Evolutionary conservation across 257 asterid species (phyloP), one percentile per base, ranked within the genome.

Genomic region (Plantago major): DNA sequence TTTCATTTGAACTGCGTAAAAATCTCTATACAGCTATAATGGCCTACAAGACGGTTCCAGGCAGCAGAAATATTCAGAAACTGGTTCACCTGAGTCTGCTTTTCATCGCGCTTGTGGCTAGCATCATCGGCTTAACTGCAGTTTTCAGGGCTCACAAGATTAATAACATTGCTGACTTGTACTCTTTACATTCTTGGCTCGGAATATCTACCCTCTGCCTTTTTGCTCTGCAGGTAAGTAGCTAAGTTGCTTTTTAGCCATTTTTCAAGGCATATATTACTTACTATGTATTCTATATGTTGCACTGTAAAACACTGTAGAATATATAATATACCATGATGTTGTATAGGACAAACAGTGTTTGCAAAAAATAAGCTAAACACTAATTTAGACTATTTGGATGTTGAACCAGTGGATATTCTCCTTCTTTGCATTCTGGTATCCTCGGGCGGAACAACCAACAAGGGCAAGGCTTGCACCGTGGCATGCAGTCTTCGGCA

Each of bases 111-210:
- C 80, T 86, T 38, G 40, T 60, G 5, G 62, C 71, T 38, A 86
- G 78, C 7, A 71, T 77, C 8, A 12, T 86, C 15, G 95, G 91
- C 13, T 28, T 86, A 8, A 64, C 60, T n/a, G 89, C 85, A 22
- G 87, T 86, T 38, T 83, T 83, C 80, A 80, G 79, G 66, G 83
- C 38, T 58, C 90, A 86, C 19, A 33, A 63, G 5, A 80, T 79
- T 12, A 3, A n/a, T 10, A 12, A 60, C 45, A 68, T 81, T 59
- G 55, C 73, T 7, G 10, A 82, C 47, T 9, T 87, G 74, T 87
- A 80, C 37, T 52, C 89, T 38, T 64, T 81, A 62, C 95, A 87
- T 67, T 87, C 95, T 38, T 87, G 92, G 95, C 46, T 86, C 52
- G 95, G 95, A 47, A 66, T 86, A 47, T 54, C 84, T 15, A 82